Percentiles rank a stretch among this genome's conserved stretches.
Conservation (phyloP, 164 flowering plant genomes). For the Tetrastigma voinierianum region DNA sequence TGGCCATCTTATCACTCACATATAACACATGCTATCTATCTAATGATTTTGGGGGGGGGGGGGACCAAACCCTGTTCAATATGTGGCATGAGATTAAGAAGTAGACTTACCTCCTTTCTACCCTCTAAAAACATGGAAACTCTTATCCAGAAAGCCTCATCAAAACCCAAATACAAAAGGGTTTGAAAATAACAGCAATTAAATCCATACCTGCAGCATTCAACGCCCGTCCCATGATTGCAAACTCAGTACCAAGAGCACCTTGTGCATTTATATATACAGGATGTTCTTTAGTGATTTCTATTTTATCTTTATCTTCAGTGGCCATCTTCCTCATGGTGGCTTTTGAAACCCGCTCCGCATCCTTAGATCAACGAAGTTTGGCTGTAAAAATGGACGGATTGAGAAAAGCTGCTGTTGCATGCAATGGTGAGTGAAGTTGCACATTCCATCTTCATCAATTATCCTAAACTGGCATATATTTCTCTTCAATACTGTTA, state of each 20-base stretch:
- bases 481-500: constrained; percentile 52
- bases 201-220: constrained; percentile 62
- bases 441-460: constrained; percentile 65
- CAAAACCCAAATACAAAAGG: not conserved
- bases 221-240: constrained; percentile 61
- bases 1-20: too few relatives aligned
- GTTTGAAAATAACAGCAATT: not conserved
- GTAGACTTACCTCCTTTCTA: not conserved
- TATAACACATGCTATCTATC: too few relatives aligned
- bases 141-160: not conserved
- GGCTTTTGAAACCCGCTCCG: constrained; percentile 74
- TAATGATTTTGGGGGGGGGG: too few relatives aligned
- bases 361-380: constrained; percentile 47
- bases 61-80: too few relatives aligned
- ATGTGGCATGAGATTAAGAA: not conserved
- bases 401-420: constrained; percentile 68
- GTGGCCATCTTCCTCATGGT: constrained; percentile 57
- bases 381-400: constrained; percentile 60
- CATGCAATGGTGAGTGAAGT: constrained; percentile 53
- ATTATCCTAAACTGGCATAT: constrained; percentile 66
- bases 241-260: constrained; percentile 66
- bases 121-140: not conserved
- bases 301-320: constrained; percentile 53
- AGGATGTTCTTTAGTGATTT: constrained; percentile 64
- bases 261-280: constrained; percentile 65